Conservation (phyloP, 2,329 filamentous ascomycete genomes). For the Ceratocystis cubensis region DNA sequence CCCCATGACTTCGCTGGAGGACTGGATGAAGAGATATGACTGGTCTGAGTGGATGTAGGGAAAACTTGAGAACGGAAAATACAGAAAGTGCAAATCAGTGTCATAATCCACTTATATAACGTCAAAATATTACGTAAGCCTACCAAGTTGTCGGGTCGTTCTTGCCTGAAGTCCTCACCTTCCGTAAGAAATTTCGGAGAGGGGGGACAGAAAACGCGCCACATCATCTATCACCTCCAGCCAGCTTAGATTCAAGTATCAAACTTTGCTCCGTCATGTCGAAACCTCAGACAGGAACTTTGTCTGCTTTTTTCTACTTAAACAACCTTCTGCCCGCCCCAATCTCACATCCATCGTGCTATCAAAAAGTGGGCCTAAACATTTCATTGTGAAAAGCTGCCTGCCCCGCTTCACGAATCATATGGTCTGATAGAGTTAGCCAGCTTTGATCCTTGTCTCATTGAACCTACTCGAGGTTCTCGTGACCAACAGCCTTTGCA, state of each 20-base stretch:
- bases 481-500: not conserved
- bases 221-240: too few relatives aligned
- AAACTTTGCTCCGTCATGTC: too few relatives aligned
- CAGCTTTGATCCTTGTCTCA: not conserved
- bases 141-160: not conserved
- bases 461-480: not conserved
- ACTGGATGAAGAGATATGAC: slow-evolving; percentile 30
- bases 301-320: not conserved
- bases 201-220: not conserved
- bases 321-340: not conserved
- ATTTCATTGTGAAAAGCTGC: too few relatives aligned
- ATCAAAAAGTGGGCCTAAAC: too few relatives aligned
- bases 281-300: not conserved
- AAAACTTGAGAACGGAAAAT: not conserved
- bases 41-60: slow-evolving; percentile 25
- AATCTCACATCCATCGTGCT: not conserved
- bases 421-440: too few relatives aligned
- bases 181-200: not conserved
- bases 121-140: not conserved
- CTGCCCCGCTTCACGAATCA: not conserved
- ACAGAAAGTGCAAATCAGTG: not conserved
- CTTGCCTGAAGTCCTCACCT: not conserved
- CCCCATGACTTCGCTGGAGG: slow-evolving; percentile 31
- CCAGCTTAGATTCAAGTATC: too few relatives aligned
- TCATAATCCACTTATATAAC: not conserved